Evolutionary conservation across 2,329 filamentous ascomycete species (phyloP).

Genomic region (Paradendryphiella salina): DNA sequence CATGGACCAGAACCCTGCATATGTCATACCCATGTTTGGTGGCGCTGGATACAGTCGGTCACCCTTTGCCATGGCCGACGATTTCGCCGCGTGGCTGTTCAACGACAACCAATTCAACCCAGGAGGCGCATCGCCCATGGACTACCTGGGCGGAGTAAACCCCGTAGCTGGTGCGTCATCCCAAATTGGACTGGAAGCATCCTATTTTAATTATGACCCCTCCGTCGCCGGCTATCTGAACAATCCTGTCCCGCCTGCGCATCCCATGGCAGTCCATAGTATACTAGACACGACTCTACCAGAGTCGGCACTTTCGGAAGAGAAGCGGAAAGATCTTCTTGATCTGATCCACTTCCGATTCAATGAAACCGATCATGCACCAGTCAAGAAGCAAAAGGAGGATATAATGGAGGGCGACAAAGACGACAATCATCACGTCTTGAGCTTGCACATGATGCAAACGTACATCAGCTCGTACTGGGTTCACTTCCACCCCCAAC

Average conservation of each 20-base stretch:
- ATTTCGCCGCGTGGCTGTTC: conserved; percentile 84
- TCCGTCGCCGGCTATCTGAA: conserved; percentile 54
- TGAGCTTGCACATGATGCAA: conserved; percentile 95
- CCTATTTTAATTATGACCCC: conserved; percentile 57
- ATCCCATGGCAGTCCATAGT: conserved; percentile 88
- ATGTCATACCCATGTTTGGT: conserved; percentile 84
- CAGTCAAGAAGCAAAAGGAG: conserved; percentile 74
- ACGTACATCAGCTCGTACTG: conserved; percentile 87
- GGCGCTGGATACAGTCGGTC: conserved; percentile 82
- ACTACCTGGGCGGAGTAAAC: conserved; percentile 36
- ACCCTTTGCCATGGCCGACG: conserved; percentile 83
- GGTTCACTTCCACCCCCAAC: conserved; percentile 90
- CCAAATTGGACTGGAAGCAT: conserved; percentile 52
- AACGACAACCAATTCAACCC: conserved; percentile 62
- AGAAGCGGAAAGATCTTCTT: conserved; percentile 81
- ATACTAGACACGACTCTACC: conserved; percentile 78
- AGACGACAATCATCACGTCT: conserved; percentile 61
- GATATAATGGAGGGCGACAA: conserved; percentile 78
- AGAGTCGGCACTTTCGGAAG: conserved; percentile 80
- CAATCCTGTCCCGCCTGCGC: conserved; percentile 61
- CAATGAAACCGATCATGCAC: conserved; percentile 75
- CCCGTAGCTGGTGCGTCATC: conserved; percentile 48
- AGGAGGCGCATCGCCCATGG: conserved; percentile 45
- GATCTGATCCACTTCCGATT: conserved; percentile 81
- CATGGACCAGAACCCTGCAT: conserved; percentile 54